Evolutionary conservation across 1,284 basidiomycete genomes (phyloP).

Genomic region (Puccinia coronata): DNA sequence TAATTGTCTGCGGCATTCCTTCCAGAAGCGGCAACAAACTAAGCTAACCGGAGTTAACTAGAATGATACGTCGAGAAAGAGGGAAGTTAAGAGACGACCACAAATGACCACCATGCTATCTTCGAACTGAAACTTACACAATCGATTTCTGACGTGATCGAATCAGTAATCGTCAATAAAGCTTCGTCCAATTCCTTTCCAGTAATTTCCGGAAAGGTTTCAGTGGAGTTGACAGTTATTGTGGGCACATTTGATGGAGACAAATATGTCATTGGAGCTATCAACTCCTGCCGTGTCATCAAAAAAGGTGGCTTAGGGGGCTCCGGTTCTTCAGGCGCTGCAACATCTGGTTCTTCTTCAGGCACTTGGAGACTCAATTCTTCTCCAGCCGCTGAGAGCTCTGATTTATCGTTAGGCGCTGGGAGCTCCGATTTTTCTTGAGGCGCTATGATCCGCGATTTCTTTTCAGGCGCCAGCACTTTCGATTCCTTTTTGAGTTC

Average conservation of each 20-base stretch:
- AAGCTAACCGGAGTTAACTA: conserved; percentile 32
- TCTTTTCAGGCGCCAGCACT: neutral
- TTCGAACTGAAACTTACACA: conserved; percentile 15
- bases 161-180: conserved; percentile 21
- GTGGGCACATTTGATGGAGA: conserved; percentile 19
- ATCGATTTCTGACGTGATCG: conserved; percentile 28
- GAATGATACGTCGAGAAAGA: conserved; percentile 10
- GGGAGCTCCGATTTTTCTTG: neutral
- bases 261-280: conserved; percentile 27
- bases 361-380: neutral
- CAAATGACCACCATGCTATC: neutral
- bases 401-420: neutral
- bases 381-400: neutral
- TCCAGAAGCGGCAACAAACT: conserved; percentile 28
- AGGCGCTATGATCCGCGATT: neutral
- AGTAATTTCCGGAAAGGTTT: neutral
- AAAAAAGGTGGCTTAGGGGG: conserved; percentile 34
- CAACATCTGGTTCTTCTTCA: neutral
- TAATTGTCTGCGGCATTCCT: conserved; percentile 19
- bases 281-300: conserved; percentile 10
- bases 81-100: neutral
- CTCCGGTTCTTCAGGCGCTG: neutral
- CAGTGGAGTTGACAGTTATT: conserved; percentile 24
- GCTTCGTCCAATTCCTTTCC: conserved; percentile 6
- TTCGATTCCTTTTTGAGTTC: neutral